A percentile compares a stretch with the other conserved stretches of the same genome.
These are phyloP conservation scores for Blastobotrys capitulatus DNA, from an alignment of 1,139 yeast genomes.

Conservation along the genomic window DNA sequence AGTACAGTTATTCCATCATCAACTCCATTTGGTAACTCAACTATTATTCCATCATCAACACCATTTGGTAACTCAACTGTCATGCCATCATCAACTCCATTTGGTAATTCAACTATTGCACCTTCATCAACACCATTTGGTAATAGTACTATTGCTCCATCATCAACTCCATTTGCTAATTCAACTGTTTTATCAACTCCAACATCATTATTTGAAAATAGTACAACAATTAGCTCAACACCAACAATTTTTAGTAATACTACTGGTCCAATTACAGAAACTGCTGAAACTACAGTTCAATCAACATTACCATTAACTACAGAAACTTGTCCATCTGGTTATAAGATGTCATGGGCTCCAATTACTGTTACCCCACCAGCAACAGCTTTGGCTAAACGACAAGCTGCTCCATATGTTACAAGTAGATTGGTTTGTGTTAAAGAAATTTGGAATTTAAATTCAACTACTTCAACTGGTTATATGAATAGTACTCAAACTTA, in stretches of 20 bases:
- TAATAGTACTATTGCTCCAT: background rate
- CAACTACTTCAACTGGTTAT: background rate
- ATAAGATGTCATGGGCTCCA: background rate
- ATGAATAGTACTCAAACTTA: too few relatives aligned
- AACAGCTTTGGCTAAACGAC: conserved; percentile 1
- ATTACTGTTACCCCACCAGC: background rate
- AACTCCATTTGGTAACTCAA: background rate
- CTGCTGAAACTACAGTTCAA: background rate
- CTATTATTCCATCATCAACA: background rate
- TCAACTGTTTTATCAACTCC: background rate
- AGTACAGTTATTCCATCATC: background rate
- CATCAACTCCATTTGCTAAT: background rate
- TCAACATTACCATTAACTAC: background rate
- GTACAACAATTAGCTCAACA: background rate
- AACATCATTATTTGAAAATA: background rate
- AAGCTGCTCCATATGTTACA: background rate
- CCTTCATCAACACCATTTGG: background rate
- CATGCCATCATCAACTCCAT: background rate
- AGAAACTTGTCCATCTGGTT: conserved; percentile 5
- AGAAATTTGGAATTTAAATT: background rate
- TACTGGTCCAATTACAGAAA: background rate
- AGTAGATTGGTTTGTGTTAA: background rate
- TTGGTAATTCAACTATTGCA: background rate
- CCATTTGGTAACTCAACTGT: background rate
- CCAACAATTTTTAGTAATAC: background rate